Evolutionary conservation across 176 grass and related monocot species (phyloP), one percentile per base, ranked within the genome.

Genomic region (Ensete glaucum): DNA sequence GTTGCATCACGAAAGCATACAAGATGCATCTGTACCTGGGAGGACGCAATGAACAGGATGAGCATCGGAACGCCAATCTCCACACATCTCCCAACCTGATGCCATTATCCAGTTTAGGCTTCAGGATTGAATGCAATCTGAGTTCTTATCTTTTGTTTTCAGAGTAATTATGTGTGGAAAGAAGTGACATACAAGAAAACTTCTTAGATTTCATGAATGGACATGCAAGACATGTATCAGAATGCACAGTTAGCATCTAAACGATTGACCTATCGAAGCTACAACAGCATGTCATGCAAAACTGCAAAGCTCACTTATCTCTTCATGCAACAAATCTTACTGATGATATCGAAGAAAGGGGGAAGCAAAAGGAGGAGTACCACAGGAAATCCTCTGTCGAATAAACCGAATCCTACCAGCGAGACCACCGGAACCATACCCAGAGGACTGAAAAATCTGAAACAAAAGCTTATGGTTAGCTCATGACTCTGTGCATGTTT

Each of bases 381-480:
- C 96, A 95, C 96, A 55, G 96, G 96, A 83, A 99, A 99, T 17
- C 96, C 96, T 89, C 91, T 87, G 76, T 99, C 91, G 74, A 99
- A 99, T 17, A 99, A 91, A 52, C 96, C 96, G 68, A 99, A 99
- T 71, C 96, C 96, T 8, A 99, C 91, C 78, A 99, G 82, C 54
- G 96, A 80, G 64, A 99, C 77, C 60, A 99, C 96, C 15, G 96
- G 88, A 63, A 89, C 87, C 88, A 99, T 99, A 8, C 96, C 96
- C 73, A 99, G 50, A 17, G 96, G 96, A n/a, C 91, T 99, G 84
- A 99, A 99, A 86, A 91, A 99, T 82, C 96, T 99, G 86, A 91
- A 88, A 50, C 54, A 60, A 57, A 69, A 53, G 83, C 74, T 77
- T 71, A 52, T 79, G 9, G 21, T 25, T 59, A 53, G 11, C 27